A percentile compares a stretch with the other conserved stretches of the same genome.
Conservation (phyloP, 768 basidiomycete genomes). For the Glaciozyma antarctica region DNA sequence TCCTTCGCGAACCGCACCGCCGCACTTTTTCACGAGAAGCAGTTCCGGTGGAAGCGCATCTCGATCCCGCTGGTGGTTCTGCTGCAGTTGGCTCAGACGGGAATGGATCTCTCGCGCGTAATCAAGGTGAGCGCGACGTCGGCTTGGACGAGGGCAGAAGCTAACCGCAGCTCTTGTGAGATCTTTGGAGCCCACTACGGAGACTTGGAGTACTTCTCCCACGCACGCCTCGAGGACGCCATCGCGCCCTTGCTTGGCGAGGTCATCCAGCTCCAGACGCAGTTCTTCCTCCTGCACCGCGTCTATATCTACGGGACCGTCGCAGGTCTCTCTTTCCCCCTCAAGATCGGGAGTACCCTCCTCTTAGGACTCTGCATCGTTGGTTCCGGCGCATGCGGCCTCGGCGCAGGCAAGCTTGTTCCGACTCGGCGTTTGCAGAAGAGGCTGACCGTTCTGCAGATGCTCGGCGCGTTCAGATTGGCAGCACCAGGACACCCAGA, state of each 20-base stretch:
- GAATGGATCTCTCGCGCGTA: background rate
- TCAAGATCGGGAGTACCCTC: background rate
- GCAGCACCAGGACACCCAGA: background rate
- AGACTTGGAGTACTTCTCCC: background rate
- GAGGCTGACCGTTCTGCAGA: background rate
- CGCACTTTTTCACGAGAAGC: background rate
- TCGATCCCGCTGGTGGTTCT: background rate
- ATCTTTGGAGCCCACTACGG: slow-evolving; percentile 7
- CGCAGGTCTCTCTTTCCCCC: background rate
- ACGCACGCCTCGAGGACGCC: background rate
- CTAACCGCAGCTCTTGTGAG: background rate
- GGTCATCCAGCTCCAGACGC: background rate
- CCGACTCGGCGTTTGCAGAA: no score
- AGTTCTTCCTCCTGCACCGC: background rate
- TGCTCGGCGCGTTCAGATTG: background rate
- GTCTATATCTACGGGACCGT: background rate
- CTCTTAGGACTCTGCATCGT: background rate
- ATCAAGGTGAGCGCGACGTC: background rate
- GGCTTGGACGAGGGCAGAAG: no score
- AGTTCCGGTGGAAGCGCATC: background rate
- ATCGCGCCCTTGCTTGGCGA: background rate
- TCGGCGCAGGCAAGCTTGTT: background rate
- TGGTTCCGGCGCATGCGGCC: background rate
- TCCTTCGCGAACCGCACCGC: background rate
- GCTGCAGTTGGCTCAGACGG: slow-evolving; percentile 1